These are phyloP conservation scores for Aquanectria penicillioides DNA, from an alignment of 2,329 filamentous ascomycete species.

Conservation along the genomic window DNA sequence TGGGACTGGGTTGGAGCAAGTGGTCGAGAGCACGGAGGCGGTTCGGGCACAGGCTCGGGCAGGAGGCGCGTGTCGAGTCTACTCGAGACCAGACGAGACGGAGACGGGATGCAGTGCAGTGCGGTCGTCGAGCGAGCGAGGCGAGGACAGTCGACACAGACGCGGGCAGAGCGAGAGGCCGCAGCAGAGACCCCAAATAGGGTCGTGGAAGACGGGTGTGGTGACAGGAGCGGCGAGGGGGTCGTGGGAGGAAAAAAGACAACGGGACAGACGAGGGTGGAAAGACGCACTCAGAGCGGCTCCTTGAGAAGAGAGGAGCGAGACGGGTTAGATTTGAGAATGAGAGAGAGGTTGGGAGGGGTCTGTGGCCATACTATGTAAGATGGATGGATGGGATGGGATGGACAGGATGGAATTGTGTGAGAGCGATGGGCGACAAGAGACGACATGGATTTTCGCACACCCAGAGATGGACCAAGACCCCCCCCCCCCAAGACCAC, in stretches of 20 bases:
- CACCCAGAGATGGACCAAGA: constrained; percentile 9
- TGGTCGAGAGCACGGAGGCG: neutral
- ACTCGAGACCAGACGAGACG: constrained; percentile 10
- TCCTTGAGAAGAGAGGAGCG: constrained; percentile 21
- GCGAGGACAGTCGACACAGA: constrained; percentile 11
- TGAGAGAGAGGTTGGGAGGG: constrained; percentile 19
- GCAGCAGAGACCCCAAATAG: constrained; percentile 18
- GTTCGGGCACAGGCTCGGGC: neutral
- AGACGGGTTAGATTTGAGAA: constrained; percentile 10
- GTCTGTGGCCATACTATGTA: constrained; percentile 20
- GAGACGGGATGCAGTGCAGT: constrained; percentile 4
- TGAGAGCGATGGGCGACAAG: constrained; percentile 8
- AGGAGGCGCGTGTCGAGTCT: constrained; percentile 18
- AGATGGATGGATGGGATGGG: constrained; percentile 16
- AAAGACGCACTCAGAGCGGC: constrained; percentile 18
- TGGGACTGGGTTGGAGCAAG: constrained; percentile 8
- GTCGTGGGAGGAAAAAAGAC: constrained; percentile 7
- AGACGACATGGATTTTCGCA: constrained; percentile 23
- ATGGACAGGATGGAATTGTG: constrained; percentile 11
- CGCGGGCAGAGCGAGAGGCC: constrained; percentile 13
- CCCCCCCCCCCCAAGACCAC: neutral
- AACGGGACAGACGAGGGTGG: constrained; percentile 12
- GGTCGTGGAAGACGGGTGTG: constrained; percentile 17
- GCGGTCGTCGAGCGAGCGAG: constrained; percentile 11
- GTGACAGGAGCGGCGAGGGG: constrained; percentile 14